Base-by-base conservation (phyloP, 164 flowering plant species). In the Kingdonia uniflora region DNA sequence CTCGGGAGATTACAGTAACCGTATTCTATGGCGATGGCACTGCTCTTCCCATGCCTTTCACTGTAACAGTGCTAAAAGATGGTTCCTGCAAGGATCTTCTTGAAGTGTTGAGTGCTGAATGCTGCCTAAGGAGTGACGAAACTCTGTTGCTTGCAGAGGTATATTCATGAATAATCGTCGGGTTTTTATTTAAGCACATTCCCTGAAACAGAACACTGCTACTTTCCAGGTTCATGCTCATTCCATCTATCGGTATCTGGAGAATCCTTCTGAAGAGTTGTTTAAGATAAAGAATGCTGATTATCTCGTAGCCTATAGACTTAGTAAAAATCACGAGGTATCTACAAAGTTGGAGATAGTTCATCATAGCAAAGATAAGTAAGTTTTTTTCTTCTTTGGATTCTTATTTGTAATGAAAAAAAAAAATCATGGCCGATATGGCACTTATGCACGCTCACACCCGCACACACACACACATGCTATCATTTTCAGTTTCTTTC, bases 111-210 rank as follows among this genome's bases (percentile, higher is more conserved):
- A 67, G 70, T 61, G 48, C 65, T 62, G 95, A 71, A 51, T 87
- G 96, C 67, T 77, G 96, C 80, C 76, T 91, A 67, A 76, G 54
- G 47, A 61, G 49, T 59, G 85, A 79, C 68, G 96, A 91, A 76
- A 65, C 52, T 55, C 70, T 91, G 63, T 59, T 91, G 65, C 84
- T 91, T 65, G 92, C 95, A 22, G 92, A 91, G 89, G 96, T 85
- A 70, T 59, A 8, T 11, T 57, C 35, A 10, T 33, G 23, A 33
- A 41, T 29, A 8, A 21, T 16, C 14, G 4, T 11, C 21, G 44
- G 11, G 40, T 29, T 16, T 54, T n/a, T 44, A 13, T 17, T 53
- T 40, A 43, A 24, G 19, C 1, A 19, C 35, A 59, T 11, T 24
- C 10, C 11, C 67, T 75, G 60, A 71, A 41, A 26, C 50, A 38